Conservation (phyloP, 2,329 filamentous ascomycete species). For the Colletotrichum godetiae region DNA sequence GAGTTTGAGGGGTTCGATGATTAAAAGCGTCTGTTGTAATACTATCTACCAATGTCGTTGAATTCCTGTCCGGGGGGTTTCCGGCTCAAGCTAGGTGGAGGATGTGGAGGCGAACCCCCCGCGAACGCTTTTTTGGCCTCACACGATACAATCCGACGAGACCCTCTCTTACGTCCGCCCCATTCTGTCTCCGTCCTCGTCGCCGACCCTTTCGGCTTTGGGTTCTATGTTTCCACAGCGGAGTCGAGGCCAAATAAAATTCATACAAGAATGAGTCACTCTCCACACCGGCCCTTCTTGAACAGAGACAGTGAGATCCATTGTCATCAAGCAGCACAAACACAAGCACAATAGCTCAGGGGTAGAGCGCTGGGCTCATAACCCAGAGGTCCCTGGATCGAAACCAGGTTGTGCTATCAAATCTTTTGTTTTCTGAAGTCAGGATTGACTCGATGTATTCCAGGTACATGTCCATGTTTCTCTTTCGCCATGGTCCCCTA, state of each 20-base stretch:
- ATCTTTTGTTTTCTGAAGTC: background rate
- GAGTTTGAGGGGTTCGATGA: conserved; percentile 70
- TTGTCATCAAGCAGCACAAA: fast-evolving
- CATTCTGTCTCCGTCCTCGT: conserved; percentile 12
- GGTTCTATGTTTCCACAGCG: conserved; percentile 1
- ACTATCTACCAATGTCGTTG: background rate
- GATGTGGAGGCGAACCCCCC: conserved; percentile 13
- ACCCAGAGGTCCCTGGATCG: conserved; percentile 36
- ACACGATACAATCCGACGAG: conserved; percentile 10
- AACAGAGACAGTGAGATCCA: fast-evolving
- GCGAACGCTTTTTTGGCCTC: background rate
- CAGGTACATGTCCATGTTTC: background rate
- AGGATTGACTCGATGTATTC: background rate
- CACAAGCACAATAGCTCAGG: conserved; percentile 32
- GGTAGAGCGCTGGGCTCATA: conserved; percentile 36
- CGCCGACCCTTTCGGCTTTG: conserved; percentile 20
- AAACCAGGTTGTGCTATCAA: conserved; percentile 28
- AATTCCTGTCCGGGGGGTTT: background rate
- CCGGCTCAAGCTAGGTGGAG: background rate
- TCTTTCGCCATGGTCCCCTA: background rate
- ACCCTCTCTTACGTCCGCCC: background rate
- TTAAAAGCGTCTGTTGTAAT: conserved; percentile 18
- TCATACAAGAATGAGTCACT: background rate
- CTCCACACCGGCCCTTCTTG: background rate
- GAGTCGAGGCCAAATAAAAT: background rate